Conservation (phyloP, 495 filamentous ascomycete species). For the Rhypophila decipiens region DNA sequence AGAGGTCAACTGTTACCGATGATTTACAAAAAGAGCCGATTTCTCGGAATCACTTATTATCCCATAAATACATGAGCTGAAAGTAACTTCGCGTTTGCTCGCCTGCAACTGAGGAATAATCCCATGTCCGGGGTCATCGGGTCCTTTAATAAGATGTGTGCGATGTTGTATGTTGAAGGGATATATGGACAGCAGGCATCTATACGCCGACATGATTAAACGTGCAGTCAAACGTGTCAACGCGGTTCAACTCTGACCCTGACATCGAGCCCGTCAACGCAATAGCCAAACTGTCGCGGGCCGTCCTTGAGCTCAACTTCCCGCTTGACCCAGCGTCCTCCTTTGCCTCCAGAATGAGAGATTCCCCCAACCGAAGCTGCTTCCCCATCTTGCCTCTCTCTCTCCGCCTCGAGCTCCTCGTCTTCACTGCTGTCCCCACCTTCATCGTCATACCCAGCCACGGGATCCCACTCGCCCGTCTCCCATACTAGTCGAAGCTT, state of each 20-base stretch:
- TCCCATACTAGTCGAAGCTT: slow-evolving; percentile 65
- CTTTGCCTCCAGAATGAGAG: slow-evolving; percentile 21
- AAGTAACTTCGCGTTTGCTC: too few relatives aligned
- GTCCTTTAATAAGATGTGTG: too few relatives aligned
- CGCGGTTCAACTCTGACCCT: slow-evolving; percentile 59
- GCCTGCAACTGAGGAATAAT: too few relatives aligned
- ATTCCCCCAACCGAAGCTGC: slow-evolving; percentile 3
- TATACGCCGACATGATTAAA: too few relatives aligned
- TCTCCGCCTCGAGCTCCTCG: slow-evolving; percentile 29
- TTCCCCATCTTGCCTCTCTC: slow-evolving; percentile 9
- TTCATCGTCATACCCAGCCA: slow-evolving; percentile 55
- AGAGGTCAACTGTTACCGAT: too few relatives aligned
- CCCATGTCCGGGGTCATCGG: too few relatives aligned
- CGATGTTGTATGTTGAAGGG: too few relatives aligned
- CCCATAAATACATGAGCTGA: too few relatives aligned
- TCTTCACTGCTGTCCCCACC: slow-evolving; percentile 53
- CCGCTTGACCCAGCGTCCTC: slow-evolving; percentile 56
- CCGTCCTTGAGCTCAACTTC: slow-evolving; percentile 79
- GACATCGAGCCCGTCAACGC: slow-evolving; percentile 64
- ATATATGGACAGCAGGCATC: too few relatives aligned
- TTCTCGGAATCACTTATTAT: too few relatives aligned
- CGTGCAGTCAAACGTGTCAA: too few relatives aligned
- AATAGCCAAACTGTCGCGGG: slow-evolving; percentile 73
- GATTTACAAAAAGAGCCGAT: too few relatives aligned
- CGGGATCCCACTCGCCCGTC: slow-evolving; percentile 78